Percentiles rank a stretch among this genome's conserved stretches.
Conservation (phyloP, 192 early-diverging fungal species). For the Coemansia guatemalensis region DNA sequence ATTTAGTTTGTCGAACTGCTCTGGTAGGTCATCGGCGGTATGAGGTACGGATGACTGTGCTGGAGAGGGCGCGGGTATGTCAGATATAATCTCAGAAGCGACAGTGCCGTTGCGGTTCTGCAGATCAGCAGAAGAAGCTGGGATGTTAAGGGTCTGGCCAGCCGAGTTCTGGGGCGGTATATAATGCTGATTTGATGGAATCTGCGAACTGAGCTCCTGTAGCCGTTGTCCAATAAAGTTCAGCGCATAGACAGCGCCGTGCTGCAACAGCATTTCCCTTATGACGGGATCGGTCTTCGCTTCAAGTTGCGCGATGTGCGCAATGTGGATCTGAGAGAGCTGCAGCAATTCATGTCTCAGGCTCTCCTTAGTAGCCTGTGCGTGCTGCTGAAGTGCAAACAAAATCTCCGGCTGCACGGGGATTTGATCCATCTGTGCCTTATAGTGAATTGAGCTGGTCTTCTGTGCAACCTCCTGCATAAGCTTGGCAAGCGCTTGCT, state of each 20-base stretch:
- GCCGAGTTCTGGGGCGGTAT: background rate
- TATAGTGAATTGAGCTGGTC: slow-evolving; percentile 35
- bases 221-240: slow-evolving; percentile 44
- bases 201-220: slow-evolving; percentile 35
- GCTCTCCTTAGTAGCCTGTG: slow-evolving; percentile 25
- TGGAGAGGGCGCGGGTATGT: no score
- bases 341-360: slow-evolving; percentile 28
- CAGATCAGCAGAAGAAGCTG: no score
- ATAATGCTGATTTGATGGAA: slow-evolving; percentile 5
- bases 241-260: slow-evolving; percentile 33
- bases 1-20: no score
- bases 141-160: background rate
- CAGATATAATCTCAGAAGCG: no score
- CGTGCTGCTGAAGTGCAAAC: slow-evolving; percentile 41
- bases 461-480: slow-evolving; percentile 47
- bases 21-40: no score
- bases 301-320: slow-evolving; percentile 41
- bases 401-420: slow-evolving; percentile 32
- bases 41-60: no score
- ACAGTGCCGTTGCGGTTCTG: no score
- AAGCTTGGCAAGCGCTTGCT: slow-evolving; percentile 43
- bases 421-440: slow-evolving; percentile 27
- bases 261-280: slow-evolving; percentile 36
- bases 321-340: slow-evolving; percentile 23
- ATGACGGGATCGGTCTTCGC: slow-evolving; percentile 43